Conservation (phyloP, 2,329 filamentous ascomycete species). For the Phyllosticta paracitricarpa region DNA sequence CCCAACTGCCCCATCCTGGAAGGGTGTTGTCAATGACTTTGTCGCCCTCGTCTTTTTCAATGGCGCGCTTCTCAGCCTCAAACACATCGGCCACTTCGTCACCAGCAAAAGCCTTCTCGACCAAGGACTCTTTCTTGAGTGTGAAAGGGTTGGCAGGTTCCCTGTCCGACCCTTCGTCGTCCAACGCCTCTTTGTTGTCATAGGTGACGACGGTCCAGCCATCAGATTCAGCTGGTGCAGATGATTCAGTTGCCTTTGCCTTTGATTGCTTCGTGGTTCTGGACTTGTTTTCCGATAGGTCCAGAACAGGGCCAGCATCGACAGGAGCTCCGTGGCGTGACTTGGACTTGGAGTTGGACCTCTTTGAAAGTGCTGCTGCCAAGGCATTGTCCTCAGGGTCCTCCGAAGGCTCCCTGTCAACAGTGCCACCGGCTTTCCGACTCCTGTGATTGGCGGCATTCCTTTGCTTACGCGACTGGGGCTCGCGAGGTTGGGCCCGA, state of each 20-base stretch:
- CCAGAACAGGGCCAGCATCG: background rate
- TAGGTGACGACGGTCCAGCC: constrained; percentile 36
- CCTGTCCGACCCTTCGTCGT: constrained; percentile 28
- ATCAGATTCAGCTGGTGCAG: constrained; percentile 27
- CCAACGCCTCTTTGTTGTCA: constrained; percentile 21
- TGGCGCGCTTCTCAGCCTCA: constrained; percentile 63
- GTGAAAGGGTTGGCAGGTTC: constrained; percentile 30
- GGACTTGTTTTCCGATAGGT: background rate
- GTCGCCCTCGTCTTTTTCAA: constrained; percentile 67
- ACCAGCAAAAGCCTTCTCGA: constrained; percentile 78
- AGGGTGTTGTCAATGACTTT: constrained; percentile 75
- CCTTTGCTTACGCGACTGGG: background rate
- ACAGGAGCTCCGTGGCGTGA: constrained; percentile 13
- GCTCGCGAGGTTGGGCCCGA: background rate
- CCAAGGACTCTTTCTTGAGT: constrained; percentile 51
- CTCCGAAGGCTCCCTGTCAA: background rate
- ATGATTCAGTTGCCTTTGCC: constrained; percentile 22
- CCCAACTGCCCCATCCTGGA: constrained; percentile 90
- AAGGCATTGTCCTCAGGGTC: constrained; percentile 13
- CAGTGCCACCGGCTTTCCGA: background rate
- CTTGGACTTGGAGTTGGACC: constrained; percentile 18
- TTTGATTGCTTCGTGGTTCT: constrained; percentile 14
- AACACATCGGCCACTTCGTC: constrained; percentile 76
- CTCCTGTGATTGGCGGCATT: background rate
- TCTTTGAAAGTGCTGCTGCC: background rate